Evolutionary conservation across 2,329 filamentous ascomycete genomes (phyloP), one percentile per base, ranked within the genome.

Genomic region (Bisporella sp.): DNA sequence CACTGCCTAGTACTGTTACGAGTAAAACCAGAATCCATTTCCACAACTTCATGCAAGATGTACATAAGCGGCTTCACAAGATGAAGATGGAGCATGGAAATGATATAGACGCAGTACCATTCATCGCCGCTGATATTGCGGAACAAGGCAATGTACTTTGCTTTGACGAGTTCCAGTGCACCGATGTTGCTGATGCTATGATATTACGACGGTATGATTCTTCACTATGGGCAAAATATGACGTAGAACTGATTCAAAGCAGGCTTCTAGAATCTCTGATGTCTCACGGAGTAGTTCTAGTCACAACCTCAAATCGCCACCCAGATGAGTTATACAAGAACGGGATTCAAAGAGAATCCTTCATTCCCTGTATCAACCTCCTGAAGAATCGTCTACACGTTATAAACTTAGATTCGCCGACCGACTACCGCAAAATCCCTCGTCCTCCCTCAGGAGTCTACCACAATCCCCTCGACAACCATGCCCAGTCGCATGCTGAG

Each of bases 21-120:
- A 81, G 82, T 32, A 96, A 96, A 73, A 95, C 85, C 44, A 79
- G 93, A 45, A 96, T 99, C 63, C 93, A 99, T 73, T 99, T 99
- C 70, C 90, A 97, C 74, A 96, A 96, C 68, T 99, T 99, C 74
- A 99, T 99, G 93, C 93, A 97, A 69, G 88, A 95, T 68, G 86
- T 97, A 45, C 93, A 99, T 71, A 89, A 85, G 68, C 79, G 92
- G 54, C 73, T 97, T 62, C 93, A 97, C 72, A 82, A 82, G 65
- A 84, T 95, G 70, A 96, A 96, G 73, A 85, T 93, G 78, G 73
- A 84, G 61, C 81, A 95, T 66, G 93, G 93, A 31, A 90, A 84
- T 64, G 90, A 96, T 59, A 78, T 96, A 39, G 93, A 99, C 68
- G 89, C 82, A 1, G 80, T 97, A 42, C 92, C 92, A 0, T 93